A percentile compares a stretch with the other conserved stretches of the same genome.
Evolutionary conservation across 148 eudicot genomes (phyloP).

Genomic region (Talinum fruticosum): DNA sequence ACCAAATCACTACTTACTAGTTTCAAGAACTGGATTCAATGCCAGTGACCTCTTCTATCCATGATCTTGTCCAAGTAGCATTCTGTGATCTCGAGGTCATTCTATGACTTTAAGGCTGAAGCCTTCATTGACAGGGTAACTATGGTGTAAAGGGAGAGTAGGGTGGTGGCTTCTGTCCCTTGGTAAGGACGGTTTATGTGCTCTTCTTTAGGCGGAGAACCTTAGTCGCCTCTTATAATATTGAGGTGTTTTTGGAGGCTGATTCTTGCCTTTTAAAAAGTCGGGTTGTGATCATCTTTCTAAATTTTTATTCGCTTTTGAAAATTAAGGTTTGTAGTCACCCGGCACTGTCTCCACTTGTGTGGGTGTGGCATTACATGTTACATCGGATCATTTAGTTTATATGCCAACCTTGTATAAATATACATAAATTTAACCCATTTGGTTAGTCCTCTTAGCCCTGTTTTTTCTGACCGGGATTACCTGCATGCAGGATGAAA

Average conservation of each 20-base stretch:
- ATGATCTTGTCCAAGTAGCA: background rate
- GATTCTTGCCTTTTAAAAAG: no score
- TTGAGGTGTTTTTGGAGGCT: no score
- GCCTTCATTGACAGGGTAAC: background rate
- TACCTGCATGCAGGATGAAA: constrained; percentile 72
- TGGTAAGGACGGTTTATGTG: no score
- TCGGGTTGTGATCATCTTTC: no score
- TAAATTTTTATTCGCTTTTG: no score
- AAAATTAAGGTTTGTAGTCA: background rate
- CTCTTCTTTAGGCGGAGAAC: no score
- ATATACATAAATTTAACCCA: background rate
- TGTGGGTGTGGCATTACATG: background rate
- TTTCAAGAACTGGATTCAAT: background rate
- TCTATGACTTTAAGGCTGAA: background rate
- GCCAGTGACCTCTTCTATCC: background rate
- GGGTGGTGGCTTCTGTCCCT: background rate
- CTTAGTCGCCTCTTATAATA: no score
- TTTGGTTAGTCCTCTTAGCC: background rate
- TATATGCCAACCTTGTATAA: background rate
- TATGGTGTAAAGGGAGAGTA: background rate
- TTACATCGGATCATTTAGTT: background rate
- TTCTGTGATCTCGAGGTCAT: background rate
- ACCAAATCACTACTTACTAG: background rate
- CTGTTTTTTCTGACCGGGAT: constrained; percentile 2
- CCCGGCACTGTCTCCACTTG: no score